Conservation (phyloP, 2,329 filamentous ascomycete species). For the Nothomitra cinnamomea region DNA sequence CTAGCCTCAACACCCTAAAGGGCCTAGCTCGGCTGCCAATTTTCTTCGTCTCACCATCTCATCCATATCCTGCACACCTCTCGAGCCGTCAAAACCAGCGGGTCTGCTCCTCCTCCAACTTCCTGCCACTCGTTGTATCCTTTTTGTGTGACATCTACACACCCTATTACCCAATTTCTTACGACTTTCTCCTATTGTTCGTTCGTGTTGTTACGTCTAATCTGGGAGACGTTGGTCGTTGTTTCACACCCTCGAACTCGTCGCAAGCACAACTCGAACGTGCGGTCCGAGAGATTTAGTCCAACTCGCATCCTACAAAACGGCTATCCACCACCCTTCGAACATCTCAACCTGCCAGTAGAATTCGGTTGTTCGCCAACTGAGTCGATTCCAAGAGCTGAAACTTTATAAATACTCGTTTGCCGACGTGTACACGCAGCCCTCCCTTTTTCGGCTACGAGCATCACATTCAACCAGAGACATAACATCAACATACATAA, state of each 20-base stretch:
- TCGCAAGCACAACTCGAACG: too few relatives aligned
- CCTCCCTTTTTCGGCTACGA: background rate
- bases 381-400: background rate
- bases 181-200: too few relatives aligned
- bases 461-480: background rate
- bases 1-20: too few relatives aligned
- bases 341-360: too few relatives aligned
- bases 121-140: background rate
- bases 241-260: too few relatives aligned
- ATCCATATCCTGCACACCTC: background rate
- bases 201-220: background rate
- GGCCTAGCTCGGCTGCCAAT: too few relatives aligned
- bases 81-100: background rate
- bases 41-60: too few relatives aligned
- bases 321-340: too few relatives aligned
- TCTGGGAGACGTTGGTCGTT: too few relatives aligned
- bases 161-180: too few relatives aligned
- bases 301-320: too few relatives aligned
- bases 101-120: constrained; percentile 2
- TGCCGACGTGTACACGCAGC: background rate
- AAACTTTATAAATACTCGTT: background rate
- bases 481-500: background rate
- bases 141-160: background rate
- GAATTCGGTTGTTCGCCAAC: background rate
- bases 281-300: too few relatives aligned